phyloP scores from a whole-genome alignment of 805 yeast species.

The Blastobotrys terrestris region DNA sequence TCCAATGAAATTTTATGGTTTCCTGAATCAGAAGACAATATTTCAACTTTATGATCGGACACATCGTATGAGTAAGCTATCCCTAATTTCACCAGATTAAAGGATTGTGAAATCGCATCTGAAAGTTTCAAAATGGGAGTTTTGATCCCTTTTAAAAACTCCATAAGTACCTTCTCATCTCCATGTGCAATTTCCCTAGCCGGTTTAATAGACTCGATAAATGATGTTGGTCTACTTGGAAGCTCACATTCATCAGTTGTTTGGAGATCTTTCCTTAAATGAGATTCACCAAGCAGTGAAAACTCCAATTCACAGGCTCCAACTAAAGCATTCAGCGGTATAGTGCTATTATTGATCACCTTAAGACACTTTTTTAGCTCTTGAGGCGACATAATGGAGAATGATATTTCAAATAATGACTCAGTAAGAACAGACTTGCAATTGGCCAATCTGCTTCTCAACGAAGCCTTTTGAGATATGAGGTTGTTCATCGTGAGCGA shows the following conservation, averaged over 20 bases:
- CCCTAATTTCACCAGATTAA: conserved; percentile 30
- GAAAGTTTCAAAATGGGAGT: conserved; percentile 33
- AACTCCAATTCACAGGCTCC: conserved; percentile 45
- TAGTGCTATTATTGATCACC: conserved; percentile 29
- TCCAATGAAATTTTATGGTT: conserved; percentile 6
- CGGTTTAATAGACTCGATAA: conserved; percentile 17
- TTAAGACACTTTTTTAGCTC: conserved; percentile 35
- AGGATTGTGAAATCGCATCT: conserved; percentile 29
- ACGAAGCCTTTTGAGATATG: conserved; percentile 23
- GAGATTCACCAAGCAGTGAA: conserved; percentile 27
- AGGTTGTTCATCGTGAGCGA: conserved; percentile 27
- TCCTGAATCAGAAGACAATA: conserved; percentile 11
- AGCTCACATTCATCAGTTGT: neutral
- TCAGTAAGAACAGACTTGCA: conserved; percentile 40
- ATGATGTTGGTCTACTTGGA: neutral
- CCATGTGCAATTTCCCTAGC: conserved; percentile 35
- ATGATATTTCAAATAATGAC: conserved; percentile 44
- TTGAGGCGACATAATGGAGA: conserved; percentile 41
- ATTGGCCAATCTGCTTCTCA: conserved; percentile 31
- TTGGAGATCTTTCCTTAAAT: conserved; percentile 3
- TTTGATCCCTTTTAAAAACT: conserved; percentile 29
- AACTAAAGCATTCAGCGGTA: conserved; percentile 37
- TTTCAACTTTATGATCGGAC: conserved; percentile 9
- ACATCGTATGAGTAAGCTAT: conserved; percentile 40
- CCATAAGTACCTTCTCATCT: conserved; percentile 29